Conservation (phyloP, 2,329 filamentous ascomycete genomes). For the Colletotrichum sp. region DNA sequence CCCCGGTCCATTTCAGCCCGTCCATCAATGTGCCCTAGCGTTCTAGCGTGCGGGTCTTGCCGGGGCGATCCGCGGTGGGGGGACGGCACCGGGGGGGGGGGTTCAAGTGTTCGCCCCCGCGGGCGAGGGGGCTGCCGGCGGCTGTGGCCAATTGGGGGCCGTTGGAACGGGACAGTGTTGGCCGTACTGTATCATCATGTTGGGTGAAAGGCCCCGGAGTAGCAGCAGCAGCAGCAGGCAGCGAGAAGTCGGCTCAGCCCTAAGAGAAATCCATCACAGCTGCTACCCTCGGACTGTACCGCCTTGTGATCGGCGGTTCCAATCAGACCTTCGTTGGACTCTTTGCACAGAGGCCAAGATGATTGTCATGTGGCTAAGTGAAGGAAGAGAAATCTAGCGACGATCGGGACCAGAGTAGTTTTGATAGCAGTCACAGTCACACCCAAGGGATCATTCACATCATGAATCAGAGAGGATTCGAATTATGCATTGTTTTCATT, state of each 20-base stretch:
- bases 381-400: neutral
- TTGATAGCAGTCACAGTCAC: neutral
- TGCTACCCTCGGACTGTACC: neutral
- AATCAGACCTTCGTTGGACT: neutral
- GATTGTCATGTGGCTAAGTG: neutral
- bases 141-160: neutral
- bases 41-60: neutral
- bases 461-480: neutral
- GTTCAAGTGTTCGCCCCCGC: neutral
- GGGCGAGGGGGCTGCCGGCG: neutral
- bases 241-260: neutral
- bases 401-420: neutral
- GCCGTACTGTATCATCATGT: neutral
- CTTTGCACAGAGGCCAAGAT: neutral
- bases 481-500: neutral
- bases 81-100: neutral
- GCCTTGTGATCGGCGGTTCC: neutral
- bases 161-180: neutral
- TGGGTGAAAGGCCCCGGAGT: neutral
- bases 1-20: neutral
- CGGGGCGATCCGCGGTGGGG: constrained; percentile 8
- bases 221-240: neutral
- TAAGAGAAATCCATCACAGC: neutral
- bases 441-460: neutral
- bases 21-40: neutral